Conservation (phyloP, 139 green algal species). For the Chlorella sp. region DNA sequence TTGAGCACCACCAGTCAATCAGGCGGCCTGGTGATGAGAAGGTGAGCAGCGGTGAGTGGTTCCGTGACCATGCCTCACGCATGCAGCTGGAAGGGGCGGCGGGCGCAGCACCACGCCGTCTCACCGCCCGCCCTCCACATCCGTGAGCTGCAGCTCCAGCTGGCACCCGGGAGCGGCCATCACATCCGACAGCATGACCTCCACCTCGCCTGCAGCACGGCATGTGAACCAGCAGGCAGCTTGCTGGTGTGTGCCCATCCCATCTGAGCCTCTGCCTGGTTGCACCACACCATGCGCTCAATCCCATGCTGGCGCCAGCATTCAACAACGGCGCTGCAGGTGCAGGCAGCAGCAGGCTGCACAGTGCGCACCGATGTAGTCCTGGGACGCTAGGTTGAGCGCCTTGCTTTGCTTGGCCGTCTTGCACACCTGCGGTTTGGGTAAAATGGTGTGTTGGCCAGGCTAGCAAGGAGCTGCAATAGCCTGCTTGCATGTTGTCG, state of each 20-base stretch:
- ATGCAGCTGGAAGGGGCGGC: neutral
- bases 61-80: too few relatives aligned
- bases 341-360: neutral
- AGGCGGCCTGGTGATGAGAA: too few relatives aligned
- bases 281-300: too few relatives aligned
- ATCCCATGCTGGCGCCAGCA: too few relatives aligned
- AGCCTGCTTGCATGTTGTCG: too few relatives aligned
- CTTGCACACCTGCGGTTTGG: too few relatives aligned
- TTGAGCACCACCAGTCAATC: neutral
- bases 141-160: slow-evolving; percentile 21
- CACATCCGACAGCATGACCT: slow-evolving; percentile 6
- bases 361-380: slow-evolving; percentile 12
- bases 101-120: neutral
- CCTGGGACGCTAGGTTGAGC: slow-evolving; percentile 1
- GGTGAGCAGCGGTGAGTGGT: too few relatives aligned
- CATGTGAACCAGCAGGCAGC: neutral
- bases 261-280: too few relatives aligned
- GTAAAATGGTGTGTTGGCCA: too few relatives aligned
- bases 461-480: too few relatives aligned
- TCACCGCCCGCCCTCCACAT: neutral
- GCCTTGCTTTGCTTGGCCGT: neutral
- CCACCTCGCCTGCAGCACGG: slow-evolving; percentile 7
- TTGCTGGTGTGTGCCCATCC: too few relatives aligned
- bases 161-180: neutral
- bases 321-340: neutral